phyloP scores from a whole-genome alignment of 1,284 basidiomycete species.

The Peniophora sp. region DNA sequence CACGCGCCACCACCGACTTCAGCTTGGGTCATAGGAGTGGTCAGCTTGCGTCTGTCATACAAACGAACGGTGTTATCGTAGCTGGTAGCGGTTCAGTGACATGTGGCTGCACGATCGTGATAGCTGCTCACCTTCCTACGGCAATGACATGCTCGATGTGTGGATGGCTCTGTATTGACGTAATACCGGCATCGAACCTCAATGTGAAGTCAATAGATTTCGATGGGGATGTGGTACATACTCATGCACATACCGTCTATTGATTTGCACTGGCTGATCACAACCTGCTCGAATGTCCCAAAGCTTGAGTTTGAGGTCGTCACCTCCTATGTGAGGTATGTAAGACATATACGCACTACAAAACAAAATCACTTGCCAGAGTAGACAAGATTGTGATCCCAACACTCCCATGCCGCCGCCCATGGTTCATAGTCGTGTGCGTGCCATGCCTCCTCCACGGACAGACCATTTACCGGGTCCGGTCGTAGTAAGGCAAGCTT shows the following conservation, averaged over 20 bases:
- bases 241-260: slow-evolving; percentile 60
- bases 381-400: slow-evolving; percentile 72
- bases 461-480: slow-evolving; percentile 31
- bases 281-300: slow-evolving; percentile 84
- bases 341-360: not conserved
- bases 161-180: slow-evolving; percentile 83
- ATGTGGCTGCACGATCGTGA: not conserved
- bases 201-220: not conserved
- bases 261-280: slow-evolving; percentile 56
- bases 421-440: slow-evolving; percentile 96
- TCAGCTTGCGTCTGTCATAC: slow-evolving; percentile 76
- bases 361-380: slow-evolving; percentile 48
- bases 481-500: slow-evolving; percentile 54
- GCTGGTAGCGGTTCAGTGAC: slow-evolving; percentile 19
- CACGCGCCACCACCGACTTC: slow-evolving; percentile 90
- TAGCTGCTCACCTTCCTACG: slow-evolving; percentile 72
- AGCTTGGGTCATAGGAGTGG: slow-evolving; percentile 48
- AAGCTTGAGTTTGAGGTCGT: slow-evolving; percentile 83
- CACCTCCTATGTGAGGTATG: slow-evolving; percentile 60
- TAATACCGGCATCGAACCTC: slow-evolving; percentile 91
- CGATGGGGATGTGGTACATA: not conserved
- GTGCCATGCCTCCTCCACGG: slow-evolving; percentile 57
- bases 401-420: slow-evolving; percentile 88
- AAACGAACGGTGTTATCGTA: slow-evolving; percentile 82
- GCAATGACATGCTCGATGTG: slow-evolving; percentile 76